Base-by-base conservation (phyloP, 148 eudicot species). In the Chenopodium berlandieri region DNA sequence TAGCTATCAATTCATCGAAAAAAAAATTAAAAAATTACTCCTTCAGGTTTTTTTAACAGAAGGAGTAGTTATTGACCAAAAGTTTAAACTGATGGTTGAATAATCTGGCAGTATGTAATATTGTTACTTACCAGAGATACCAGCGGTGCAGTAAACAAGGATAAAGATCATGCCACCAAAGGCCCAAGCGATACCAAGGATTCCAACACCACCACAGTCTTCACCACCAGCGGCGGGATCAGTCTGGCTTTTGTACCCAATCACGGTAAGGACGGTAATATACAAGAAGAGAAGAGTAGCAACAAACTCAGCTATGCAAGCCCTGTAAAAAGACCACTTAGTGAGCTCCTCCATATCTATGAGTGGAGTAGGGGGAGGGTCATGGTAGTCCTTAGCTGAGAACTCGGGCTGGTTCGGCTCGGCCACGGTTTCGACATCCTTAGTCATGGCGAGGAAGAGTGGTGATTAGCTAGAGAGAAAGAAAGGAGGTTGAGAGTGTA, bases 111-210 rank as follows among this genome's bases (percentile, higher is more conserved):
- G 9, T 27, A 4, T 27, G 30, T 27, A 27, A 27, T 27, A 27
- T 1, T 27, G 0, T 27, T 54, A 71, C 19, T 73, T 5, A 91
- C 91, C 94, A 13, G 96, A 92, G 83, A 92, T 89, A 17, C 96
- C 96, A 82, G 96, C 93, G 75, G 96, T 92, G 89, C 96, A 92
- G 92, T 92, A 92, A 40, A 92, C 96, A 70, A 92, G 96, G 76
- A 92, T 40, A 79, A 92, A 92, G 87, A 92, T 92, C 93, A 91
- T 92, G 86, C 96, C 96, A 30, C 96, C 96, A 30, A 92, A 92
- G 71, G 96, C 92, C 96, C 96, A 92, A 0, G 96, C 93, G 73
- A 92, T 92, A 34, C 96, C 96, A n/a, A 92, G 93, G 66, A 90
- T 77, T 0, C 96, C 96, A 0, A 92, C 96, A 34, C 96, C 93